Conservation (phyloP, 2,329 filamentous ascomycete genomes). For the Tricladium varicosporioides region DNA sequence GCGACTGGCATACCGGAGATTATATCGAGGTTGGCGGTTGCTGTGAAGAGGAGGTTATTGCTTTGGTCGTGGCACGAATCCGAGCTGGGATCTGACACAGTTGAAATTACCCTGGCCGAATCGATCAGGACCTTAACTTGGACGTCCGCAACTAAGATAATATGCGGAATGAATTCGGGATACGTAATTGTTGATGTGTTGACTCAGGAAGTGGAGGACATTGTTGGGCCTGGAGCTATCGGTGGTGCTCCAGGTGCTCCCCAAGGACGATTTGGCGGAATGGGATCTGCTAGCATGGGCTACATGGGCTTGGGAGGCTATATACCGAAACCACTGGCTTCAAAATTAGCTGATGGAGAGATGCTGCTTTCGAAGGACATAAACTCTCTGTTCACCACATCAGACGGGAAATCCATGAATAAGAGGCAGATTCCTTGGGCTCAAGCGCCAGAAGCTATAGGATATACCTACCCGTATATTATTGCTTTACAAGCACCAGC, state of each 20-base stretch:
- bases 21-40: constrained; percentile 86
- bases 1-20: constrained; percentile 88
- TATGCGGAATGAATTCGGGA: constrained; percentile 87
- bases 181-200: constrained; percentile 88
- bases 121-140: constrained; percentile 87
- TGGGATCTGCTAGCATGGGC: constrained; percentile 85
- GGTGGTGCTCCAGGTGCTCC: constrained; percentile 56
- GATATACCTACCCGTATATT: constrained; percentile 96
- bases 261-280: constrained; percentile 71
- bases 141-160: constrained; percentile 81
- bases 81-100: constrained; percentile 72
- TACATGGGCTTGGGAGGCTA: constrained; percentile 94
- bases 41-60: constrained; percentile 84
- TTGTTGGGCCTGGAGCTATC: constrained; percentile 73
- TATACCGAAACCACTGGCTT: constrained; percentile 85
- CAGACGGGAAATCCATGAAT: constrained; percentile 76
- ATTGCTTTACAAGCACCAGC: constrained; percentile 79
- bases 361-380: constrained; percentile 96
- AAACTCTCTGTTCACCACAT: constrained; percentile 88
- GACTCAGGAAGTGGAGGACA: constrained; percentile 70
- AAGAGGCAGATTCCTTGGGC: constrained; percentile 92
- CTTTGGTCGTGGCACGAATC: constrained; percentile 97
- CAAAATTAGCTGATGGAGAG: constrained; percentile 77
- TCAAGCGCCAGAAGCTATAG: constrained; percentile 81
- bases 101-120: constrained; percentile 77